A percentile compares a stretch with the other conserved stretches of the same genome.
Conservation (phyloP, 805 yeast species). For the Blastobotrys americana region DNA sequence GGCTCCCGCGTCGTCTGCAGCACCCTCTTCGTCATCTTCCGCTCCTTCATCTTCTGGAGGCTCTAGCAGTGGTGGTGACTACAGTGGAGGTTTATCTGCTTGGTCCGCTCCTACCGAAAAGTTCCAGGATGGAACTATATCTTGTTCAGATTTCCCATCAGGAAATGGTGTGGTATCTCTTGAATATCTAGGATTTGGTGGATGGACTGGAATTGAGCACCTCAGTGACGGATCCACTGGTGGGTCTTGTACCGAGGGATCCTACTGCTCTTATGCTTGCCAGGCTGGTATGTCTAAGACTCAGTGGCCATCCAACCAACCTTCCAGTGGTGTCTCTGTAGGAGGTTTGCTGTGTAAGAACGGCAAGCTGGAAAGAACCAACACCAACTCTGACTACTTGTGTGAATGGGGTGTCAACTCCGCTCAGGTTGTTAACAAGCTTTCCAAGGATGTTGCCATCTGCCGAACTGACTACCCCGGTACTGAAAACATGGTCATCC, state of each 20-base stretch:
- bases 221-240: conserved; percentile 49
- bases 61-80: conserved; percentile 23
- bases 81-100: conserved; percentile 50
- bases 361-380: conserved; percentile 80
- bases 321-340: conserved; percentile 78
- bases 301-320: conserved; percentile 91
- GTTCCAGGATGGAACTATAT: conserved; percentile 66
- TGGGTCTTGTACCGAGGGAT: conserved; percentile 71
- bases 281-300: conserved; percentile 99
- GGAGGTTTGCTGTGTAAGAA: conserved; percentile 86
- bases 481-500: conserved; percentile 95
- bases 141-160: conserved; percentile 64
- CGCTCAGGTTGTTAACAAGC: conserved; percentile 61
- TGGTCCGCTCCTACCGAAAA: conserved; percentile 49
- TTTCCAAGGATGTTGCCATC: conserved; percentile 65
- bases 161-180: conserved; percentile 79
- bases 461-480: conserved; percentile 99
- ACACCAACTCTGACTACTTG: conserved; percentile 55
- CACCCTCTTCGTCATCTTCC: conserved; percentile 30
- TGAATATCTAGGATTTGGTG: conserved; percentile 69
- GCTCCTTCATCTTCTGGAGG: conserved; percentile 30
- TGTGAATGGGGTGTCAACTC: conserved; percentile 81
- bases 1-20: conserved; percentile 27
- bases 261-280: conserved; percentile 96
- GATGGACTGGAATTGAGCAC: conserved; percentile 69